Conservation (phyloP, 2,329 filamentous ascomycete genomes). For the Penicillium sp. region DNA sequence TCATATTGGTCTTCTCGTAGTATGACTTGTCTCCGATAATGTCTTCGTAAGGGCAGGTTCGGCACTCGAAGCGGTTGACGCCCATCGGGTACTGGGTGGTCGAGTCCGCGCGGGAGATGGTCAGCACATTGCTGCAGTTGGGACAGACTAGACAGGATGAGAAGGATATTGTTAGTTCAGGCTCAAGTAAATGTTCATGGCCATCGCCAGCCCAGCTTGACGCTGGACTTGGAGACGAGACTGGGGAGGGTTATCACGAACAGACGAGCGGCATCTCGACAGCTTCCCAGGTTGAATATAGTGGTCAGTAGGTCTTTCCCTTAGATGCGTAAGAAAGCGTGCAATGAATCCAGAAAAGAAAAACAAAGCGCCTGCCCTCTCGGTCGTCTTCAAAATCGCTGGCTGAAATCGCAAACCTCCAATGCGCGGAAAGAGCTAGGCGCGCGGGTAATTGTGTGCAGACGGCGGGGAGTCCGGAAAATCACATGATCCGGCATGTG, state of each 20-base stretch:
- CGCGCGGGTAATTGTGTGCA: constrained; percentile 31
- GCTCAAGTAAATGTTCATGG: not conserved
- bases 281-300: not conserved
- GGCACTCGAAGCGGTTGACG: constrained; percentile 87
- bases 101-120: constrained; percentile 50
- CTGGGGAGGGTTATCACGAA: constrained; percentile 12
- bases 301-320: not conserved
- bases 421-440: constrained; percentile 23
- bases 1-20: constrained; percentile 80
- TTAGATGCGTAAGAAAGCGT: not conserved
- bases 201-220: constrained; percentile 5
- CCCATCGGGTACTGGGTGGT: constrained; percentile 49
- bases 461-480: constrained; percentile 19
- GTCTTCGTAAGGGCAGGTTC: constrained; percentile 92
- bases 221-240: not conserved
- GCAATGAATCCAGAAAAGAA: constrained; percentile 1
- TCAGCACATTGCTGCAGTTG: constrained; percentile 57
- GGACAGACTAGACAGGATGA: constrained; percentile 51
- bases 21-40: constrained; percentile 73
- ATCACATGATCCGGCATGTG: constrained; percentile 28
- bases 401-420: constrained; percentile 12
- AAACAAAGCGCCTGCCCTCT: not conserved
- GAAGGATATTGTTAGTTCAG: constrained; percentile 24
- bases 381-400: not conserved
- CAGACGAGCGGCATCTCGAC: constrained; percentile 31